Evolutionary conservation across 108 stramenopile species (phyloP), one percentile per base, ranked within the genome.

Genomic region (Cyclotella distinguenda): DNA sequence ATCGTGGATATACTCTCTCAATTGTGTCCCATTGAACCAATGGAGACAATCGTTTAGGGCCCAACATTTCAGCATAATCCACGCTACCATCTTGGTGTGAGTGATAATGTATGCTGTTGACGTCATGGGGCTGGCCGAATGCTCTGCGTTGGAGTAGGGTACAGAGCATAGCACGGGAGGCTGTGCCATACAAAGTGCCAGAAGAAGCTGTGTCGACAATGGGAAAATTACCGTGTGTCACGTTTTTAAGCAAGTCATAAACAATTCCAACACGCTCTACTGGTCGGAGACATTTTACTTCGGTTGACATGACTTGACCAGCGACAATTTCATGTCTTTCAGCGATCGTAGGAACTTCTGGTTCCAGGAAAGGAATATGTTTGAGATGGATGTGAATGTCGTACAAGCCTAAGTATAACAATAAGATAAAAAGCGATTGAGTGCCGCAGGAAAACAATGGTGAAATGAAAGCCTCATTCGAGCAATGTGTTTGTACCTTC

Each of bases 1-100:
- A 98, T 1, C 88, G 72, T 38, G 97, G 97, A 61, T 96, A 98
- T 18, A 90, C 90, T 56, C 89, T 76, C 65, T 97, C 97, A 34
- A 97, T 90, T n/a, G 91, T 92, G 39, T 91, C 92, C 94, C 93
- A 96, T 54, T 92, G 89, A 3, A 97, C 86, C 18, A 96, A 65
- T 9, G 97, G 97, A 57, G 86, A 85, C 34, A 96, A 64, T 21
- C 91, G 79, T 22, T 86, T 59, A 8, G 88, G 84, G n/a, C 83
- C 85, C 13, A 87, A 62, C 32, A 55, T 52, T 23, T 91, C 81
- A 31, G 66, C 66, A 47, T 58, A 79, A 38, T 80, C 79, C 25
- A 61, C 44, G 36, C 68, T 66, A n/a, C 78, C 81, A 66, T 82
- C 86, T 35, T 54, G 15, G 39, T 61, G 67, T 16, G 70, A 61